phyloP scores from a whole-genome alignment of 208 protist species.

The Leishmania amazonensis region DNA sequence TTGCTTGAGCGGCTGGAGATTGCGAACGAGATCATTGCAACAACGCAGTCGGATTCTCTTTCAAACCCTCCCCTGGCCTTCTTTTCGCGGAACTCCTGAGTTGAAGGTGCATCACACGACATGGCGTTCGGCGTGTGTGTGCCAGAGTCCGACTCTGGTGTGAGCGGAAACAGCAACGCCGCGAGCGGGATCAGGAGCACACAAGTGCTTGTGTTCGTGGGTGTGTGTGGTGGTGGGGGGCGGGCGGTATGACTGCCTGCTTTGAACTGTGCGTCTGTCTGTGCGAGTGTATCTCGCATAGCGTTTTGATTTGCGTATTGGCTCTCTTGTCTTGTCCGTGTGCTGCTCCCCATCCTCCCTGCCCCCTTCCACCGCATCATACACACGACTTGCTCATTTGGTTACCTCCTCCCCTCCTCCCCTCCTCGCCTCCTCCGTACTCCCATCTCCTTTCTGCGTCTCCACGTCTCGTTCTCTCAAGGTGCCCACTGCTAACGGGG shows the following conservation, averaged over 20 bases:
- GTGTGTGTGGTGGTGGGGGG: not conserved
- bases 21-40: not conserved
- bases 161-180: not conserved
- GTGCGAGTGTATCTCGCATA: not conserved
- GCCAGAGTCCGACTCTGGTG: not conserved
- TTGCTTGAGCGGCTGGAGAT: conserved; percentile 15
- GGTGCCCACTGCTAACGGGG: not conserved
- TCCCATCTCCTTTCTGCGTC: not conserved
- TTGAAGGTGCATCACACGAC: not conserved
- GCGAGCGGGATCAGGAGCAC: not conserved
- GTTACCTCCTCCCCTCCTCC: not conserved
- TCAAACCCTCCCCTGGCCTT: not conserved
- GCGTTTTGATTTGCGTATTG: not conserved
- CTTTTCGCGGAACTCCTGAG: not conserved
- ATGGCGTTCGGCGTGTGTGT: not conserved
- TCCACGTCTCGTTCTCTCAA: not conserved
- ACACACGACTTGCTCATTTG: not conserved
- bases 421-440: not conserved
- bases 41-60: not conserved
- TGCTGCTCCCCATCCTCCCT: not conserved
- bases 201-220: not conserved
- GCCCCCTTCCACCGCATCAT: not conserved
- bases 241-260: not conserved
- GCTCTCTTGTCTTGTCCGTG: not conserved
- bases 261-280: not conserved